Evolutionary conservation across 495 filamentous ascomycete genomes (phyloP), one percentile per base, ranked within the genome.

Genomic region (Penicillium silybi): DNA sequence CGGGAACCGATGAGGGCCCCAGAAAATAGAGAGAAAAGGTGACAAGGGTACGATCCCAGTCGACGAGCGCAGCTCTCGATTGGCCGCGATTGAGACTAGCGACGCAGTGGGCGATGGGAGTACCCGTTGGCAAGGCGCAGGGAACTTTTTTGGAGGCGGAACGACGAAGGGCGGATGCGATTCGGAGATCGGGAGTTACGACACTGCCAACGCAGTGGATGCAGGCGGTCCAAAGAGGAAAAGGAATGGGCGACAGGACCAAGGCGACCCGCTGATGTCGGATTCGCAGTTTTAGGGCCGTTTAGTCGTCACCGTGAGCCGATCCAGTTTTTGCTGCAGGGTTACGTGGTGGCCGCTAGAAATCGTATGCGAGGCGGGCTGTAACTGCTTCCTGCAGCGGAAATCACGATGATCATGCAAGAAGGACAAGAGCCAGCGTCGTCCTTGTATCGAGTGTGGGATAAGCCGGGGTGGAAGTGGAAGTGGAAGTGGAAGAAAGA

Each of bases 151-250:
- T 60, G 44, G 44, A 50, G 63, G 57, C 62, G 56, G 58, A 61
- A 47, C 48, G 44, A 45, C 26, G 46, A 41, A 47, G 27, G 52
- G 49, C 47, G 42, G 49, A 54, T 54, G 56, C 53, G 58, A 61
- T 43, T 20, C 50, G 41, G 37, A 51, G 61, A 59, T 54, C 43
- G 56, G 50, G 37, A 47, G 58, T 67, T 66, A 66, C 63, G 63
- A 63, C 60, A 61, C 64, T 69, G 71, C 66, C 69, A 71, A 57
- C 68, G 61, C 68, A 74, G 64, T 65, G 46, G 59, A 70, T 71
- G 71, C 71, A 74, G 63, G 62, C 52, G 62, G 62, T 73, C 71
- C 52, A 70, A 74, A 70, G 49, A 39, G 71, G 71, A 68, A 74
- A 62, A 67, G 56, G 57, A 70, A 70, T 71, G 65, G 61, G 70